Conservation (phyloP, 192 early-diverging fungal genomes). For the Geranomyces michiganensis region DNA sequence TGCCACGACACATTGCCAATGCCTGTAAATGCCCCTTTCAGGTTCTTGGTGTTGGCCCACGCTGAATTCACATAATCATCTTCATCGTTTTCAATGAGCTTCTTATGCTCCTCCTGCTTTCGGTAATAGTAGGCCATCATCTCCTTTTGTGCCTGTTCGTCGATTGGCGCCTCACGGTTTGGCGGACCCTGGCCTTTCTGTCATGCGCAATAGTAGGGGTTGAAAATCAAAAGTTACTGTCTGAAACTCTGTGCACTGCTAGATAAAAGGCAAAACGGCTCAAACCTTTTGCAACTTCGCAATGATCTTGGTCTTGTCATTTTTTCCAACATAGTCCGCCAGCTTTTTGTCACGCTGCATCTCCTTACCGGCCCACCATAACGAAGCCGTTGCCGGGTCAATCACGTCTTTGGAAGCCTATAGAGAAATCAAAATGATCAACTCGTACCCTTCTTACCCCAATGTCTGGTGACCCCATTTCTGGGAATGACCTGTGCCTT, state of each 20-base stretch:
- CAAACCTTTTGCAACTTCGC: conserved; percentile 62
- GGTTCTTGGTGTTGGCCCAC: conserved; percentile 62
- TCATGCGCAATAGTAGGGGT: no score
- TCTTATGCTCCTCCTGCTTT: conserved; percentile 66
- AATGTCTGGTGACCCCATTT: not conserved
- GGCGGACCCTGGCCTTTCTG: conserved; percentile 59
- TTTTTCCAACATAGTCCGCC: conserved; percentile 58
- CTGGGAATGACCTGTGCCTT: no score
- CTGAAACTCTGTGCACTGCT: no score
- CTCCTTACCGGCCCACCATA: conserved; percentile 70
- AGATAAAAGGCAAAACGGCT: no score
- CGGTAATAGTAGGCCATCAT: conserved; percentile 66
- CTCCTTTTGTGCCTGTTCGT: conserved; percentile 56
- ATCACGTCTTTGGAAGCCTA: conserved; percentile 54
- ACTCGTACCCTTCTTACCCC: not conserved
- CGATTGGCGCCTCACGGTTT: conserved; percentile 52
- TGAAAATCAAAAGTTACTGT: no score
- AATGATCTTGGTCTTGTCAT: conserved; percentile 64
- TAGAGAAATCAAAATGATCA: not conserved
- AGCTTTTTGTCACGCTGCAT: conserved; percentile 50
- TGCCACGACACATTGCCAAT: conserved; percentile 47
- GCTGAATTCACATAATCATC: conserved; percentile 57
- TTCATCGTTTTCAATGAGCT: conserved; percentile 60
- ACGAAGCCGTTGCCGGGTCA: conserved; percentile 35
- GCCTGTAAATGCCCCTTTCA: conserved; percentile 55